Percentiles rank a stretch among this genome's conserved stretches.
These are phyloP conservation scores for Pyronema omphalodes DNA, from an alignment of 495 filamentous ascomycete genomes.

Conservation along the genomic window DNA sequence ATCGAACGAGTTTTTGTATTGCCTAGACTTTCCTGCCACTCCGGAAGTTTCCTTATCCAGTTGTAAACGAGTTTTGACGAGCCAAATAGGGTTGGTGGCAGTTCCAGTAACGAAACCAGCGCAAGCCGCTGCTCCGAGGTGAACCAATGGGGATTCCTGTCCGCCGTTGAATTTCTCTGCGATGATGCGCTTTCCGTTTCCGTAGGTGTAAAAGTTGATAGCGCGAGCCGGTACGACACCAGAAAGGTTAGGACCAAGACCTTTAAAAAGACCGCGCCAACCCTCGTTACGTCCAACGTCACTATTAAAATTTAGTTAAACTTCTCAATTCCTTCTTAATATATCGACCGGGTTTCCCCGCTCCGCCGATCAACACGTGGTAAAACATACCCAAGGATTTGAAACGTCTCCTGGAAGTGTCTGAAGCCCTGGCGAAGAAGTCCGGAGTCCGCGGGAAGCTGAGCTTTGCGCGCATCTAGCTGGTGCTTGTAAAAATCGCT, in stretches of 20 bases:
- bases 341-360: not conserved
- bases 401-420: slow-evolving; percentile 59
- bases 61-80: slow-evolving; percentile 77
- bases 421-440: slow-evolving; percentile 30
- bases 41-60: slow-evolving; percentile 50
- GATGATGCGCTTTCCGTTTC: slow-evolving; percentile 65
- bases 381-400: slow-evolving; percentile 40
- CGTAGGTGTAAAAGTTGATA: slow-evolving; percentile 80
- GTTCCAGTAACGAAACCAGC: slow-evolving; percentile 69
- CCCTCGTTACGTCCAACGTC: slow-evolving; percentile 63
- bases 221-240: slow-evolving; percentile 67
- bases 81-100: slow-evolving; percentile 83
- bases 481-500: slow-evolving; percentile 77
- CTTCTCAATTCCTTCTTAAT: not conserved
- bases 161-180: slow-evolving; percentile 46
- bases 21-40: slow-evolving; percentile 30
- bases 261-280: slow-evolving; percentile 71
- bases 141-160: slow-evolving; percentile 48
- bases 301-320: not conserved
- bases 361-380: not conserved
- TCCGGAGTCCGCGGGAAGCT: slow-evolving; percentile 22
- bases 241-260: slow-evolving; percentile 68
- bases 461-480: slow-evolving; percentile 30
- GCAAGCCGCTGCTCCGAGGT: slow-evolving; percentile 50
- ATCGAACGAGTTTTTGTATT: slow-evolving; percentile 67